Evolutionary conservation across 208 protist species (phyloP), one percentile per base, ranked within the genome.

Genomic region (Leishmania mexicana): DNA sequence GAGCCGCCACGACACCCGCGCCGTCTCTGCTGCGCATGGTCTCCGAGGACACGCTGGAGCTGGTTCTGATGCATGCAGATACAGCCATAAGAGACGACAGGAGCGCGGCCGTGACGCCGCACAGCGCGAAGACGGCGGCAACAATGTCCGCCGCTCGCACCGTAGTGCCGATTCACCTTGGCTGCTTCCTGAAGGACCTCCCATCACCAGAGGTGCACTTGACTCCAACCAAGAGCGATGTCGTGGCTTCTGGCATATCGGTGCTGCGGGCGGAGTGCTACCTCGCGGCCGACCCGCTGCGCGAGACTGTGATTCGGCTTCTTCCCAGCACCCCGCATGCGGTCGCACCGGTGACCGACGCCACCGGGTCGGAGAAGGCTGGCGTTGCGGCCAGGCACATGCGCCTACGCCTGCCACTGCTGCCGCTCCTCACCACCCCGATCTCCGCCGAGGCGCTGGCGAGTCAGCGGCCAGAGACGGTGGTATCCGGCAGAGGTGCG

Each of bases 361-460:
- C 8, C 42, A 74, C 70, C 8, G 45, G 28, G 11, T 74, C 70
- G 3, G 70, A 74, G 70, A 74, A 74, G 45, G n/a, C 42, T n/a
- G n/a, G 49, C 28, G 58, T 78, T 24, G 38, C 62, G 6, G 72
- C 84, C 3, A 68, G 54, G 28, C 77, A 62, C n/a, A 85, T 91
- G 75, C 47, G 58, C 8, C 75, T 91, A 42, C 60, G 75, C 2
- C 60, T 95, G 28, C 93, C 93, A 19, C 72, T 96, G 17, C 79
- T 94, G 47, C 93, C 93, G 17, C 64, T 94, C 38, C 88, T 94
- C 71, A 85, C 90, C 75, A 91, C 88, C 0, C 78, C 82, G 21
- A 77, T 64, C 57, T 40, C 86, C 17, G 78, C 84, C 2, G 47
- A 60, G 15, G 67, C 74, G 35, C 51, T 72, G 73, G 53, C 47